Evolutionary conservation across 2,329 filamentous ascomycete species (phyloP).

Genomic region (Colletotrichum brevisporum): DNA sequence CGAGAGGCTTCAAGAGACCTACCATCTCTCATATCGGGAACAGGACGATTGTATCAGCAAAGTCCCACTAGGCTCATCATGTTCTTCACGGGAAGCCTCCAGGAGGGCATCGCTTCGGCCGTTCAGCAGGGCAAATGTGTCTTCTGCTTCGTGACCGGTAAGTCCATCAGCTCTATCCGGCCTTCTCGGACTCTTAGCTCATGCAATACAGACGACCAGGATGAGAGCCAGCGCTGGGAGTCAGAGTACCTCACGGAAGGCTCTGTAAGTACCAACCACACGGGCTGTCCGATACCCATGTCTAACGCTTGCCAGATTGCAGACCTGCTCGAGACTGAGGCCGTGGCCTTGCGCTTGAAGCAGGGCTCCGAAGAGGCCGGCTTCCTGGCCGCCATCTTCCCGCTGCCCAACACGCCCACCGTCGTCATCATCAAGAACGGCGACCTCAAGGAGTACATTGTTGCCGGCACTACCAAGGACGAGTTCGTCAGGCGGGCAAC

Average conservation of each 20-base stretch:
- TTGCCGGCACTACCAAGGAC: conserved; percentile 73
- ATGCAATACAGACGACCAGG: conserved; percentile 70
- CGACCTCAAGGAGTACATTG: conserved; percentile 82
- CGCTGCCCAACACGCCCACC: conserved; percentile 82
- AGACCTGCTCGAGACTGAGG: conserved; percentile 54
- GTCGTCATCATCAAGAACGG: conserved; percentile 86
- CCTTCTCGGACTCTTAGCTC: not conserved
- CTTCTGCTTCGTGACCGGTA: conserved; percentile 87
- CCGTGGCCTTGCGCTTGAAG: conserved; percentile 78
- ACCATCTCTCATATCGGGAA: not conserved
- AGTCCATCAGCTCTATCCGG: conserved; percentile 41
- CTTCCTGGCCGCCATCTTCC: conserved; percentile 86
- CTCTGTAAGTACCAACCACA: conserved; percentile 58
- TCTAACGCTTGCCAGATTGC: conserved; percentile 22
- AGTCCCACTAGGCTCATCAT: conserved; percentile 58
- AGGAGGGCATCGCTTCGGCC: conserved; percentile 84
- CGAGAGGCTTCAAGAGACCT: not conserved
- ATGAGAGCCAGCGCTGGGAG: conserved; percentile 82
- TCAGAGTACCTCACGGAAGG: conserved; percentile 73
- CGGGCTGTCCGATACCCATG: not conserved
- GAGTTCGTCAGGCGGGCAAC: conserved; percentile 74
- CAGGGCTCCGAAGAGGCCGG: conserved; percentile 85
- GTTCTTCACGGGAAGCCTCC: conserved; percentile 86
- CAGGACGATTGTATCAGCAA: not conserved
- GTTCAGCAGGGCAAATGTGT: conserved; percentile 83